Percentiles rank a stretch among this genome's conserved stretches.
These are phyloP conservation scores for Lippia alba DNA, from an alignment of 305 asterid genomes.

Conservation along the genomic window DNA sequence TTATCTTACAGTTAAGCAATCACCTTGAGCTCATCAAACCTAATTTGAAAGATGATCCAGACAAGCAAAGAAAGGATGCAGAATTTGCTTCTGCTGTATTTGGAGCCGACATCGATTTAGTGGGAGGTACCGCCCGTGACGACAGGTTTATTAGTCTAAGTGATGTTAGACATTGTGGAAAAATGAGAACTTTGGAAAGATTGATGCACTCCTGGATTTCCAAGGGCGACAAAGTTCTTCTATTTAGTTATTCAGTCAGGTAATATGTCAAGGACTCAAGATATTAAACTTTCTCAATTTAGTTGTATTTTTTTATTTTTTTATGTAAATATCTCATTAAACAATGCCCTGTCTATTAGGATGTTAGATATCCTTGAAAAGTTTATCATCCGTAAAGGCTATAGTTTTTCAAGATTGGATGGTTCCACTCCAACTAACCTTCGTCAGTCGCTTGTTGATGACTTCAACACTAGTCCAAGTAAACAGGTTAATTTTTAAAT, in stretches of 20 bases:
- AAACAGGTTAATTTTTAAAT: constrained; percentile 65
- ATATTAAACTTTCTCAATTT: background rate
- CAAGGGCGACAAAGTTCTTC: constrained; percentile 89
- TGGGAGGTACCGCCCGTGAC: constrained; percentile 73
- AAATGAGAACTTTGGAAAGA: constrained; percentile 93
- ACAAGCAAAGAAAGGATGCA: constrained; percentile 85
- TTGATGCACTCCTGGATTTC: constrained; percentile 83
- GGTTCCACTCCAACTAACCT: constrained; percentile 88
- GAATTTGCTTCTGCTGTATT: constrained; percentile 80
- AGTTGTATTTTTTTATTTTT: background rate
- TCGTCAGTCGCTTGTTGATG: constrained; percentile 93
- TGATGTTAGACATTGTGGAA: constrained; percentile 88
- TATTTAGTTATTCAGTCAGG: constrained; percentile 98
- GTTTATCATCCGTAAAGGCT: constrained; percentile 91
- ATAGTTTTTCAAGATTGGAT: constrained; percentile 86
- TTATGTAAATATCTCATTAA: constrained; percentile 8
- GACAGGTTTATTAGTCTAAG: constrained; percentile 94
- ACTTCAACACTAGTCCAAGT: constrained; percentile 95
- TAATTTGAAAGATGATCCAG: constrained; percentile 78
- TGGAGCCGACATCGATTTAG: constrained; percentile 69
- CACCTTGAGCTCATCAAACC: constrained; percentile 98
- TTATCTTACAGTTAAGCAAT: constrained; percentile 70
- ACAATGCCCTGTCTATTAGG: constrained; percentile 47
- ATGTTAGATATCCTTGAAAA: constrained; percentile 97
- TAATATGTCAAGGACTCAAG: constrained; percentile 22